Base-by-base conservation (phyloP, 2,329 filamentous ascomycete species). In the Aspergillus phoenicis region DNA sequence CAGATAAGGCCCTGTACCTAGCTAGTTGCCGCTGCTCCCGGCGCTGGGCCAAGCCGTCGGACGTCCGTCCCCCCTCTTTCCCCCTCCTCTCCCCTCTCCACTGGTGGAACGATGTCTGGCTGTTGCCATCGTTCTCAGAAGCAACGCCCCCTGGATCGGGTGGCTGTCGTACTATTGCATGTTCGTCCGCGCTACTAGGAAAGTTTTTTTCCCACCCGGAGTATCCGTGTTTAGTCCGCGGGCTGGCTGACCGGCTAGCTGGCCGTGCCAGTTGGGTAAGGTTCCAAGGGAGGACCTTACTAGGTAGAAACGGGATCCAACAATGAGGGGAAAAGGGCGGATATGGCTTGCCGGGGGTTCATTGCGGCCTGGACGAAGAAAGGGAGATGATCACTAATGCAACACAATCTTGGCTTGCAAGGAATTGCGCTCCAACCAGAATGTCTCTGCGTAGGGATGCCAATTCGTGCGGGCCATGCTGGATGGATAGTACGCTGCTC, bases 1-100 rank as follows among this genome's bases (percentile, higher is more conserved):
- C 24, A 55, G 39, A 45, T 47, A 45, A 45, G 53, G 5, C 36
- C 39, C 26, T 24, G 33, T 36, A 36, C 33, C 11, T 36, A 36
- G 28, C 5, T 36, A 36, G 33, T 15, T 41, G 52, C 39, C 36
- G 52, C 33, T 54, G 30, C 10, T 26, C 10, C 43, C 43, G 43
- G 20, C 24, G 24, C 45, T 5, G n/a, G 33, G 47, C 47, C 20
- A 39, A 36, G n/a, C 57, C 57, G 57, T 53, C 57, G 57, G 57
- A 48, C 49, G 8, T 59, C 57, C 57, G 57, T 54, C 13, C 20
- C 8, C 26, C n/a, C n/a, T 39, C 22, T 10, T 20, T 20, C 3
- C 17, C 6, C 41, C 15, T 3, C 8, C 28, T 10, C 28, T 28
- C 47, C 8, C 15, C 26, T 49, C 22, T 51, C 26, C 47, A 45